Conservation (phyloP, 805 yeast genomes). For the Candida krabiensis region DNA sequence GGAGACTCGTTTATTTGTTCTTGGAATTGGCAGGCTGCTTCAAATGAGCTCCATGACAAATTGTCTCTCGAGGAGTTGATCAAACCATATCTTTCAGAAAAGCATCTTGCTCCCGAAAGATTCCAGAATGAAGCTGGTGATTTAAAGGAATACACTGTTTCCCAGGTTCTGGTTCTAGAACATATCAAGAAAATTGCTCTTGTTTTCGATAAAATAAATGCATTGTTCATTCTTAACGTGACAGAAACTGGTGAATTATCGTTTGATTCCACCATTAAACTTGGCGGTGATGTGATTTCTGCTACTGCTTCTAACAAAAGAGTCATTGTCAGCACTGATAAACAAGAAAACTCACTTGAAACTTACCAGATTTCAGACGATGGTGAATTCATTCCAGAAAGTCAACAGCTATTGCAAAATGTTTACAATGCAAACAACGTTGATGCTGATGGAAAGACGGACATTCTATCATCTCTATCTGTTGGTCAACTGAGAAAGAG, state of each 20-base stretch:
- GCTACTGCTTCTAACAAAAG: constrained; percentile 23
- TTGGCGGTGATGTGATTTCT: constrained; percentile 27
- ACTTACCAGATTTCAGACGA: constrained; percentile 25
- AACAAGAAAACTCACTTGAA: constrained; percentile 21
- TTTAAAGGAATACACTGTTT: constrained; percentile 52
- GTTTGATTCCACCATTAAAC: constrained; percentile 34
- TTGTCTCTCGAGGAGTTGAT: constrained; percentile 37
- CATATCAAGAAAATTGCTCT: constrained; percentile 37
- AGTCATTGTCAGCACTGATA: constrained; percentile 28
- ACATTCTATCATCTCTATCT: constrained; percentile 53
- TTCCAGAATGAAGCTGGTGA: constrained; percentile 53
- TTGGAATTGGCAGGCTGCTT: constrained; percentile 71
- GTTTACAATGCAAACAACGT: constrained; percentile 35
- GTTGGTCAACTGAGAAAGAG: constrained; percentile 58
- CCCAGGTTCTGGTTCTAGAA: constrained; percentile 32
- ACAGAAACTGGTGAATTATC: constrained; percentile 29
- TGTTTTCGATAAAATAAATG: constrained; percentile 47
- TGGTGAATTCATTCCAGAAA: constrained; percentile 19
- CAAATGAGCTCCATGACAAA: constrained; percentile 45
- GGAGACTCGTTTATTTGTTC: constrained; percentile 75
- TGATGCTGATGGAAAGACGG: constrained; percentile 36
- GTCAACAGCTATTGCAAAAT: constrained; percentile 31
- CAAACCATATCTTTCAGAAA: constrained; percentile 46
- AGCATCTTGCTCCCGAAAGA: constrained; percentile 64
- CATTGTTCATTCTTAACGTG: constrained; percentile 39